Percentiles rank a stretch among this genome's conserved stretches.
phyloP scores from a whole-genome alignment of 257 asterid genomes.

The Solanum etuberosum region DNA sequence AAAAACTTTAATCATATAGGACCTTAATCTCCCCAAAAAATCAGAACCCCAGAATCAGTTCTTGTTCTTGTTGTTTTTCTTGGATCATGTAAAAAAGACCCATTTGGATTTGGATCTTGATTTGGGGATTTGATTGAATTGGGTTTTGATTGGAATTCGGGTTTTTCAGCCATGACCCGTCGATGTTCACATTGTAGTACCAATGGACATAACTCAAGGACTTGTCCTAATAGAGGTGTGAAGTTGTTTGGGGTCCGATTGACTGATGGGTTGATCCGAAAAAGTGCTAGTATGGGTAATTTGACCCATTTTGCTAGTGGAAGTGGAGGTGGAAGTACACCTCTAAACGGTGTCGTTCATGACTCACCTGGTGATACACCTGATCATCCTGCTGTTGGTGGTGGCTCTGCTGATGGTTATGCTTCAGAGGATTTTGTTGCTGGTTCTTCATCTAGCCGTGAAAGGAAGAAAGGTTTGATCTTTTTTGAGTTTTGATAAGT shows the following conservation, averaged over 20 bases:
- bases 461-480: slow-evolving; percentile 79
- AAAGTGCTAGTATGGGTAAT: slow-evolving; percentile 98
- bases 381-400: slow-evolving; percentile 70
- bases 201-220: slow-evolving; percentile 95
- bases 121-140: not conserved
- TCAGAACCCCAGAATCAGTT: not conserved
- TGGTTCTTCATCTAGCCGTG: slow-evolving; percentile 85
- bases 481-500: not conserved
- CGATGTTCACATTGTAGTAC: slow-evolving; percentile 99
- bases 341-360: slow-evolving; percentile 39
- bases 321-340: slow-evolving; percentile 31
- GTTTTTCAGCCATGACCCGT: slow-evolving; percentile 54
- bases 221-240: slow-evolving; percentile 99
- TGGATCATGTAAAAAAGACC: slow-evolving; percentile 1
- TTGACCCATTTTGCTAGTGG: slow-evolving; percentile 64
- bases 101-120: not conserved
- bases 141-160: not conserved
- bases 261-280: slow-evolving; percentile 96
- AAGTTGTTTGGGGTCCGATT: slow-evolving; percentile 96
- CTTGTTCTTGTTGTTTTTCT: not conserved
- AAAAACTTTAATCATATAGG: not conserved
- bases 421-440: slow-evolving; percentile 92
- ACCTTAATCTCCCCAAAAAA: not conserved
- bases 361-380: slow-evolving; percentile 86
- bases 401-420: slow-evolving; percentile 65